Percentiles rank a stretch among this genome's conserved stretches.
Conservation (phyloP, 805 yeast genomes). For the Metschnikowia anglica region DNA sequence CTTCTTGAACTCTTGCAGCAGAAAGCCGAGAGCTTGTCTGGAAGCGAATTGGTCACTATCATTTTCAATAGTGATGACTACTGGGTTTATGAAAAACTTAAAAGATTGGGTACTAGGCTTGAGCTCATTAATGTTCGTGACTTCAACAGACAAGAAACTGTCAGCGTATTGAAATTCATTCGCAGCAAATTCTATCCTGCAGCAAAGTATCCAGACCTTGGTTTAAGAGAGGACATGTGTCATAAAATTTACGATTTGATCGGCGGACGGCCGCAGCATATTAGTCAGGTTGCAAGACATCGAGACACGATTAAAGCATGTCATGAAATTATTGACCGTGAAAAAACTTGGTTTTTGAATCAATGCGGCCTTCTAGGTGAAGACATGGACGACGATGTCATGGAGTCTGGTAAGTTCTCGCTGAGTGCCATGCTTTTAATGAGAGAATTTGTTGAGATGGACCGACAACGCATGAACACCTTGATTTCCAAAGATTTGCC, state of each 20-base stretch:
- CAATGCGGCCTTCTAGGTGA: constrained; percentile 77
- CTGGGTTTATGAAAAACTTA: constrained; percentile 80
- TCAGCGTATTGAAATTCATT: constrained; percentile 52
- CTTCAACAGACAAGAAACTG: constrained; percentile 53
- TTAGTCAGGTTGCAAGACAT: constrained; percentile 66
- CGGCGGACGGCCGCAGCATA: constrained; percentile 85
- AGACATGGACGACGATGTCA: constrained; percentile 86
- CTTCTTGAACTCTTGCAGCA: constrained; percentile 76
- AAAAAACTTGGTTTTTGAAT: constrained; percentile 81
- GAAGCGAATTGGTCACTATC: constrained; percentile 68
- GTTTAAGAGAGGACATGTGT: constrained; percentile 38
- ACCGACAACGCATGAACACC: constrained; percentile 36
- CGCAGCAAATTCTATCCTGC: constrained; percentile 42
- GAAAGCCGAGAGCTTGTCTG: constrained; percentile 75
- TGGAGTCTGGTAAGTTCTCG: constrained; percentile 78
- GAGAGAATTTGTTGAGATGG: constrained; percentile 71
- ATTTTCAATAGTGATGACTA: constrained; percentile 81
- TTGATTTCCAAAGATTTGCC: constrained; percentile 20
- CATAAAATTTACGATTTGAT: constrained; percentile 62
- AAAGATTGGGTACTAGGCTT: constrained; percentile 67
- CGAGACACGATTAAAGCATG: constrained; percentile 57
- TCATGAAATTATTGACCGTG: constrained; percentile 70
- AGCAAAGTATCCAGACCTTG: constrained; percentile 36
- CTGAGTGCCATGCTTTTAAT: constrained; percentile 71
- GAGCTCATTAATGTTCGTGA: constrained; percentile 72